Evolutionary conservation across 768 basidiomycete species (phyloP).

Genomic region (Panus rudis): DNA sequence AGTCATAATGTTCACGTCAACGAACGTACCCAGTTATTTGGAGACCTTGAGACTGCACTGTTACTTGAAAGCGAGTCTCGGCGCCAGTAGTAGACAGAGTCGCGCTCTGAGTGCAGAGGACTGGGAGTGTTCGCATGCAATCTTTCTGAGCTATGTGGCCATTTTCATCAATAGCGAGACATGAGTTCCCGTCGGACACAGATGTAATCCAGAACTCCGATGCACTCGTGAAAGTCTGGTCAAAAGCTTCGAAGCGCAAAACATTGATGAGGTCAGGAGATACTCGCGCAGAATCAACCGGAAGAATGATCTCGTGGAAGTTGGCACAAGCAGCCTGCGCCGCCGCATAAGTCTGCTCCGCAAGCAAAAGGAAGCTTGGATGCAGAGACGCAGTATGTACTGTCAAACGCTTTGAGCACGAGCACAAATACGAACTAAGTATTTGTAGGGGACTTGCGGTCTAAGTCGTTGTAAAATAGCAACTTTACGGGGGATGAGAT

Average conservation of each 20-base stretch:
- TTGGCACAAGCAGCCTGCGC: conserved; percentile 13
- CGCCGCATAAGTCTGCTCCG: conserved; percentile 5
- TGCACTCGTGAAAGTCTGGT: conserved; percentile 6
- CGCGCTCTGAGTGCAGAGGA: conserved; percentile 19
- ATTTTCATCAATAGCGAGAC: conserved; percentile 15
- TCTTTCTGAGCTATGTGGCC: conserved; percentile 14
- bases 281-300: conserved; percentile 14
- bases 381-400: conserved; percentile 13
- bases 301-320: conserved; percentile 18
- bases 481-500: no score
- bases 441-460: conserved; percentile 9
- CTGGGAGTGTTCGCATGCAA: conserved; percentile 16
- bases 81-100: conserved; percentile 11
- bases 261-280: conserved; percentile 12
- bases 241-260: conserved; percentile 19
- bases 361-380: conserved; percentile 15
- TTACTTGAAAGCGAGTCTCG: conserved; percentile 9
- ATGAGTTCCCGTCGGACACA: conserved; percentile 9
- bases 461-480: conserved; percentile 19
- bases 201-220: conserved; percentile 21
- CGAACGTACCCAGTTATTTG: conserved; percentile 19
- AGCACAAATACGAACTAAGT: neutral
- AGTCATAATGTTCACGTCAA: neutral
- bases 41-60: conserved; percentile 15
- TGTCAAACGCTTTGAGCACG: conserved; percentile 1